These are phyloP conservation scores for Tothia fuscella DNA, from an alignment of 2,329 filamentous ascomycete species.

Conservation along the genomic window DNA sequence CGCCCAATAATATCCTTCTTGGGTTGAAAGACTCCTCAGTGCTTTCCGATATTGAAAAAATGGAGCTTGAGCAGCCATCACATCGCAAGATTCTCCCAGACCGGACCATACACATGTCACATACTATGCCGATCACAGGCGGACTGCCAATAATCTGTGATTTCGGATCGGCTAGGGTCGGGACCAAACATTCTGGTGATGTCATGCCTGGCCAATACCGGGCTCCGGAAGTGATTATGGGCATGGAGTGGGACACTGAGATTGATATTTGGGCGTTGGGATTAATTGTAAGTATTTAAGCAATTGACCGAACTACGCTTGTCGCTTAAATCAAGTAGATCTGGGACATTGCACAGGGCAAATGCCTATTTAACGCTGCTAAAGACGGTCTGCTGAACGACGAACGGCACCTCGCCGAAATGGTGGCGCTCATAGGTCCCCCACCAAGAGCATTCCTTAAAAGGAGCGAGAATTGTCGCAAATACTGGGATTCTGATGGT, in stretches of 20 bases:
- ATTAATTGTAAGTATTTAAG: slow-evolving; percentile 12
- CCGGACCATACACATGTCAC: slow-evolving; percentile 22
- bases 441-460: slow-evolving; percentile 25
- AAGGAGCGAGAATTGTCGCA: slow-evolving; percentile 17
- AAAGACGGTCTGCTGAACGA: slow-evolving; percentile 11
- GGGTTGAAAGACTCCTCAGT: slow-evolving; percentile 17
- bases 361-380: slow-evolving; percentile 9
- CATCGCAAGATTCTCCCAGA: slow-evolving; percentile 16
- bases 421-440: slow-evolving; percentile 28
- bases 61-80: slow-evolving; percentile 16
- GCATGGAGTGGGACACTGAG: slow-evolving; percentile 12
- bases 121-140: slow-evolving; percentile 20
- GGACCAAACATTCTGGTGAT: slow-evolving; percentile 12
- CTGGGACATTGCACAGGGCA: slow-evolving; percentile 13
- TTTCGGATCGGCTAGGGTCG: slow-evolving; percentile 12
- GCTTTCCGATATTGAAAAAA: slow-evolving; percentile 17
- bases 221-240: slow-evolving; percentile 13
- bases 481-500: slow-evolving; percentile 19
- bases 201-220: slow-evolving; percentile 12
- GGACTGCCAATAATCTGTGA: slow-evolving; percentile 12
- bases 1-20: slow-evolving; percentile 21
- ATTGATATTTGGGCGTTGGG: slow-evolving; percentile 15
- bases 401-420: slow-evolving; percentile 16
- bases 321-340: slow-evolving; percentile 7
- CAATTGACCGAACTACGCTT: not conserved